Base-by-base conservation (phyloP, 2,329 filamentous ascomycete genomes). In the Didymella pomorum region DNA sequence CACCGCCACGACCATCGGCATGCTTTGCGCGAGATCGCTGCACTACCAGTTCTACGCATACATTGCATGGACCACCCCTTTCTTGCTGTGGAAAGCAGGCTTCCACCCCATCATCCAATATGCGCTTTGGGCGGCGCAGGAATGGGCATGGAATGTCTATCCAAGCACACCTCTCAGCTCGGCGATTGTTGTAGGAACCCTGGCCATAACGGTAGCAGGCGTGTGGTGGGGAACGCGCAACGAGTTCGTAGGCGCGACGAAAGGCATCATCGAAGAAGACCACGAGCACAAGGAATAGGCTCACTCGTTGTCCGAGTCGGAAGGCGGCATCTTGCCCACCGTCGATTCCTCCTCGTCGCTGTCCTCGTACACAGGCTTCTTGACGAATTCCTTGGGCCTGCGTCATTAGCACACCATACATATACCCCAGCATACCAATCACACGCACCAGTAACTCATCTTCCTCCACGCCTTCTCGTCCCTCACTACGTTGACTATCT, bases 11-110 rank as follows among this genome's bases (percentile, higher is more conserved):
- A 81, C 87, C 28, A 86, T 96, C 56, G 93, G 93, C 35, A 84
- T 96, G 78, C 83, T 97, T 45, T 96, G 92, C 73, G 93, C 93
- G 25, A 84, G 93, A 57, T 94, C 90, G 54, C 84, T 97, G 68
- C 93, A 97, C 80, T 97, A 97, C 81, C 93, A 97, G 73, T 97
- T 97, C 81, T 97, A 93, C 78, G 87, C 91, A 44, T 97, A 96
- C 81, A 85, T 96, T 59, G 91, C 90, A 26, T 97, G 93, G 93
- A 86, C 90, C 14, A 92, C 91, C 7, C 93, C 93, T 0, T 96
- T 91, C 75, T 82, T 97, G 62, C 84, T 97, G 51, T 97, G 93
- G 92, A 86, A 87, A 70, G 86, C 88, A 54, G 88, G 89, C 1
- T 80, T 88, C 60, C 87, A 89, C 68, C 89, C 90, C 0, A 72